Conservation (phyloP, 345 rosid genomes). For the Theobroma cacao region DNA sequence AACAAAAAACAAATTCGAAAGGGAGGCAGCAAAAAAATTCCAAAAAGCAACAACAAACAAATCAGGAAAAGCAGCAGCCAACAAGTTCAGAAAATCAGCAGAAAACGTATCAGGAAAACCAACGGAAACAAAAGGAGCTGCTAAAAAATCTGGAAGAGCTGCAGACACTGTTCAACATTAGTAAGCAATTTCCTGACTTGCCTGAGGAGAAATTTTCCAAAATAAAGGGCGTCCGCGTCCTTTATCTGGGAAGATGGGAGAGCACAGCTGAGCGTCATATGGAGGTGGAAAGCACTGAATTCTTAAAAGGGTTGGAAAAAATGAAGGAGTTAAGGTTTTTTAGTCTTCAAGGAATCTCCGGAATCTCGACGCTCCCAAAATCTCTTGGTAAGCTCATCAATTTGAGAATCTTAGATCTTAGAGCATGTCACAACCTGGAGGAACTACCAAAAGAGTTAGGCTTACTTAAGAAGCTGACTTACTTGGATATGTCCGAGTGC, state of each 20-base stretch:
- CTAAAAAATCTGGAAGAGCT: neutral
- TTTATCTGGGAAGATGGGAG: slow-evolving; percentile 51
- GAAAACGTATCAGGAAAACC: too few relatives aligned
- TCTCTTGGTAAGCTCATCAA: slow-evolving; percentile 27
- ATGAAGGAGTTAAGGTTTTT: slow-evolving; percentile 34
- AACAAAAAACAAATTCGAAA: too few relatives aligned
- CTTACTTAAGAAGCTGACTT: slow-evolving; percentile 36
- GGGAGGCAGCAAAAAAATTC: too few relatives aligned
- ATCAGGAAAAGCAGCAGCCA: neutral
- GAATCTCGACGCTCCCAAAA: slow-evolving; percentile 32
- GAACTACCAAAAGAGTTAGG: slow-evolving; percentile 43
- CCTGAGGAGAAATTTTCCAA: slow-evolving; percentile 34
- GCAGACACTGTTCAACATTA: slow-evolving; percentile 46
- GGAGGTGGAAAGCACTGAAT: slow-evolving; percentile 35
- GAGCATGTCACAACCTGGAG: slow-evolving; percentile 51
- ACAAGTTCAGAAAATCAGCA: neutral
- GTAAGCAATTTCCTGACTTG: slow-evolving; percentile 42
- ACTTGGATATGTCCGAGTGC: slow-evolving; percentile 57
- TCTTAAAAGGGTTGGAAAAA: slow-evolving; percentile 25
- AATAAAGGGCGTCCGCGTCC: slow-evolving; percentile 27
- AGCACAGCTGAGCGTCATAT: slow-evolving; percentile 34
- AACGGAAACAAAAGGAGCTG: neutral
- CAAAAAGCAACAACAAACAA: too few relatives aligned
- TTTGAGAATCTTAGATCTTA: slow-evolving; percentile 54
- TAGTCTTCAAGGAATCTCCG: slow-evolving; percentile 60